Evolutionary conservation across 352 stramenopile genomes (phyloP).

Genomic region (Phytophthora cryptogea): DNA sequence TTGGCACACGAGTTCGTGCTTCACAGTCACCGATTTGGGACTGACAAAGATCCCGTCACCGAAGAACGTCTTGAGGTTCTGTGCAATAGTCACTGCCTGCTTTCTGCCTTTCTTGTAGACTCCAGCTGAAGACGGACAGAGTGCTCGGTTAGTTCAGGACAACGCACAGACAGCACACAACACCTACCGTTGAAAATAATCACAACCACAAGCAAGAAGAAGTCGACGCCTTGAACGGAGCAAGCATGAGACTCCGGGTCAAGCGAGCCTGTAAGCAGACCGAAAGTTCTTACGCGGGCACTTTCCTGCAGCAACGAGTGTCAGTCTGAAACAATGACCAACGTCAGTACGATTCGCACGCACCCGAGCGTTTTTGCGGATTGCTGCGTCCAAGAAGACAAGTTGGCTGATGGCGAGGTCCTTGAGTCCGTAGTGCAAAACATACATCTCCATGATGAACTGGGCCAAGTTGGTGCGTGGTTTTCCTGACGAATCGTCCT

Average conservation of each 20-base stretch:
- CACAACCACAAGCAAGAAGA: conserved; percentile 76
- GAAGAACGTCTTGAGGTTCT: conserved; percentile 72
- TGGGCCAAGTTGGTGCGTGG: conserved; percentile 60
- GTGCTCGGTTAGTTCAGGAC: background rate
- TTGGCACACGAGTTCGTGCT: conserved; percentile 64
- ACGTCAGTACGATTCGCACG: background rate
- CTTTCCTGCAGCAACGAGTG: conserved; percentile 48
- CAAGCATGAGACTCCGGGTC: conserved; percentile 79
- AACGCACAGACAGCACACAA: background rate
- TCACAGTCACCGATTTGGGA: conserved; percentile 50
- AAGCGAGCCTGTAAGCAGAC: conserved; percentile 68
- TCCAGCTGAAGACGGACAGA: conserved; percentile 39
- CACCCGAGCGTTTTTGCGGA: conserved; percentile 66
- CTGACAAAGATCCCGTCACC: conserved; percentile 73
- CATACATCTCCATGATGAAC: conserved; percentile 87
- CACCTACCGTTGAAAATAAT: conserved; percentile 77
- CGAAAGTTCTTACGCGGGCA: conserved; percentile 67
- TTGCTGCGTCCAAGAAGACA: conserved; percentile 76
- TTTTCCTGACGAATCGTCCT: conserved; percentile 69
- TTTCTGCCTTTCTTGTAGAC: conserved; percentile 74
- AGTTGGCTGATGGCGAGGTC: conserved; percentile 81
- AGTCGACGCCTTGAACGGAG: conserved; percentile 74
- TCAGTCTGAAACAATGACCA: conserved; percentile 1
- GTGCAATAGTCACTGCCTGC: conserved; percentile 64
- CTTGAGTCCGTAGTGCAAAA: conserved; percentile 80